phyloP scores from a whole-genome alignment of 148 eudicot species.

The Fagopyrum homotropicum region DNA sequence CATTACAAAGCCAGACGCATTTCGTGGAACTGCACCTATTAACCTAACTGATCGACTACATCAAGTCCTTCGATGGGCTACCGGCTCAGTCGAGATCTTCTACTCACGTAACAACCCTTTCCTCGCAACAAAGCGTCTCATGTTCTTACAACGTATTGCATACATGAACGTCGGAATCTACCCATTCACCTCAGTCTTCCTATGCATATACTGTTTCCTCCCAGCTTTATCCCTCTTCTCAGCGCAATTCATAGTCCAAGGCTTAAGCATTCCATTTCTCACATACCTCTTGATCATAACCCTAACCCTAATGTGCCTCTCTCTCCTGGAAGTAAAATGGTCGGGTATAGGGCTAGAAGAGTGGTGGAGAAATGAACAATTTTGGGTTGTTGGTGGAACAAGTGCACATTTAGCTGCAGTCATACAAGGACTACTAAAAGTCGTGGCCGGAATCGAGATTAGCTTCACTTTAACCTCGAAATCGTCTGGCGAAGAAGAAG shows the following conservation, averaged over 20 bases:
- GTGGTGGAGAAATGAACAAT: constrained; percentile 90
- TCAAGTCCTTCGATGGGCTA: constrained; percentile 92
- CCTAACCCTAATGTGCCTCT: constrained; percentile 36
- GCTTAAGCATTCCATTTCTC: constrained; percentile 44
- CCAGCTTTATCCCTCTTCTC: constrained; percentile 83
- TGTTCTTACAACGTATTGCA: constrained; percentile 73
- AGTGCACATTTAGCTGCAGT: constrained; percentile 90
- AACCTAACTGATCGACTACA: constrained; percentile 86
- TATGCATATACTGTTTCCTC: constrained; percentile 62
- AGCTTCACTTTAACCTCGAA: constrained; percentile 77
- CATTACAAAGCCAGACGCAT: constrained; percentile 82
- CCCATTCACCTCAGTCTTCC: constrained; percentile 84
- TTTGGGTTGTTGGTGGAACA: constrained; percentile 84
- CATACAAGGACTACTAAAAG: constrained; percentile 72
- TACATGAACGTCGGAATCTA: constrained; percentile 82
- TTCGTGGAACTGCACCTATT: constrained; percentile 87
- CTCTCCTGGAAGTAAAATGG: constrained; percentile 89
- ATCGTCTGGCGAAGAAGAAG: constrained; percentile 68
- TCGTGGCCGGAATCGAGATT: constrained; percentile 74
- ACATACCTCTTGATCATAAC: constrained; percentile 51
- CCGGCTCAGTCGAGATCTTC: constrained; percentile 89
- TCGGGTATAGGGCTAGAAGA: constrained; percentile 84
- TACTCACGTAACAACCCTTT: constrained; percentile 71
- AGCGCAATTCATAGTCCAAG: constrained; percentile 70
- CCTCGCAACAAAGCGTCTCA: constrained; percentile 63